phyloP scores from a whole-genome alignment of 1,139 yeast genomes.

The Yamadazyma atmosphaerica region DNA sequence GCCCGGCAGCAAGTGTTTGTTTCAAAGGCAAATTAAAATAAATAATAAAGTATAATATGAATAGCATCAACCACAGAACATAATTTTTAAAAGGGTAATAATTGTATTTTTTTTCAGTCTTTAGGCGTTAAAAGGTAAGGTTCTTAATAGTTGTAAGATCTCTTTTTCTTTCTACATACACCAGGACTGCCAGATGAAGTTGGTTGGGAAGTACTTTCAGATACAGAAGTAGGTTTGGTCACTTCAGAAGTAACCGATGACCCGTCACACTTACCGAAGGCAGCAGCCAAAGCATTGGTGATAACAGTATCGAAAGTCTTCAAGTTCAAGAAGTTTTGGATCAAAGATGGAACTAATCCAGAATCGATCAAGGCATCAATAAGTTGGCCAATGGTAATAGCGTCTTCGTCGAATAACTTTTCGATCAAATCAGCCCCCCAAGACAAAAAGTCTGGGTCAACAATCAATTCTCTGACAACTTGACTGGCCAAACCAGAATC shows the following conservation, averaged over 20 bases:
- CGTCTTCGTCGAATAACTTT: constrained; percentile 30
- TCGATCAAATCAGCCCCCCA: constrained; percentile 44
- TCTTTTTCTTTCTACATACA: constrained; percentile 19
- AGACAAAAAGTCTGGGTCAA: constrained; percentile 38
- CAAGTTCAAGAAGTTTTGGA: constrained; percentile 42
- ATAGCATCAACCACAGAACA: constrained; percentile 9
- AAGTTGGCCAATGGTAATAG: constrained; percentile 29
- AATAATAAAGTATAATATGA: constrained; percentile 7
- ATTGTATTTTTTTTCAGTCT: constrained; percentile 1
- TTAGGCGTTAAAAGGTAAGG: not conserved
- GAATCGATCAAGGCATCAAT: constrained; percentile 34
- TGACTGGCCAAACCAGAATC: constrained; percentile 45
- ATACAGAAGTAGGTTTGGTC: constrained; percentile 20
- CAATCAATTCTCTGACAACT: constrained; percentile 42
- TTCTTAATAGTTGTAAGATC: constrained; percentile 16
- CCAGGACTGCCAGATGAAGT: constrained; percentile 15
- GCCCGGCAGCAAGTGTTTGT: constrained; percentile 10
- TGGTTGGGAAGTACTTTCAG: constrained; percentile 18
- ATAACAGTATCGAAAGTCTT: constrained; percentile 42
- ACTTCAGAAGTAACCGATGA: constrained; percentile 26
- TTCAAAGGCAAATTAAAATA: constrained; percentile 5
- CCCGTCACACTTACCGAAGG: constrained; percentile 42
- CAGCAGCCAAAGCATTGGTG: constrained; percentile 49
- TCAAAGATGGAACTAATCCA: constrained; percentile 40
- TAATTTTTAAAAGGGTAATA: constrained; percentile 12